Base-by-base conservation (phyloP, 257 asterid species). In the Solanum chilense region DNA sequence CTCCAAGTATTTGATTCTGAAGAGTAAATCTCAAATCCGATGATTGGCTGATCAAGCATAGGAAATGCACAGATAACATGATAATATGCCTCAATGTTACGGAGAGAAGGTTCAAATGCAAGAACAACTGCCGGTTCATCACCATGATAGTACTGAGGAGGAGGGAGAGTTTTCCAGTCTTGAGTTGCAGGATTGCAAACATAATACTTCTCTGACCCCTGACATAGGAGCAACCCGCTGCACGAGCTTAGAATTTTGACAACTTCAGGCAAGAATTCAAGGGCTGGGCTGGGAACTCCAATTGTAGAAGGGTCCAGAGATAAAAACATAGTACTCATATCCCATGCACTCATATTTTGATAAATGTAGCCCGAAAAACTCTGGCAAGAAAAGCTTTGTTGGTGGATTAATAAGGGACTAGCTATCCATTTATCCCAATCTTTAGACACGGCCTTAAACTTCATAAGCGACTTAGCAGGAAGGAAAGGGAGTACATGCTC, bases 181-280 rank as follows among this genome's bases (percentile, higher is more conserved):
- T 71, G 9, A 20, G 81, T 93, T 52, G 91, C 91, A 15, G 95
- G 94, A 84, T 91, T 93, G 93, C 94, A 92, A 42, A 93, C 81
- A 80, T 88, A 91, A 89, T 92, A 90, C 1, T 71, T 33, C 15
- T 86, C 58, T 1, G 15, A 66, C n/a, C 85, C 89, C 9, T 81
- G 86, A 86, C 93, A 92, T 60, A 91, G 91, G 56, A 93, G 88
- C 60, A 93, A 86, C 33, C 96, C 94, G 1, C 29, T 89, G 86
- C 89, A 87, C 25, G 96, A 93, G 86, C 90, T 85, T 25, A 84
- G 35, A 47, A 93, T 80, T 75, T 5, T 44, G 2, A 84, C 85
- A 6, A 3, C 27, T 21, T 78, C 86, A 5, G 91, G 94, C 83
- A 92, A 60, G 92, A 91, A 90, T 0, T 6, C 5, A 35, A 87